These are phyloP conservation scores for Coniochaeta prunicola DNA, from an alignment of 2,329 filamentous ascomycete genomes.

Conservation along the genomic window DNA sequence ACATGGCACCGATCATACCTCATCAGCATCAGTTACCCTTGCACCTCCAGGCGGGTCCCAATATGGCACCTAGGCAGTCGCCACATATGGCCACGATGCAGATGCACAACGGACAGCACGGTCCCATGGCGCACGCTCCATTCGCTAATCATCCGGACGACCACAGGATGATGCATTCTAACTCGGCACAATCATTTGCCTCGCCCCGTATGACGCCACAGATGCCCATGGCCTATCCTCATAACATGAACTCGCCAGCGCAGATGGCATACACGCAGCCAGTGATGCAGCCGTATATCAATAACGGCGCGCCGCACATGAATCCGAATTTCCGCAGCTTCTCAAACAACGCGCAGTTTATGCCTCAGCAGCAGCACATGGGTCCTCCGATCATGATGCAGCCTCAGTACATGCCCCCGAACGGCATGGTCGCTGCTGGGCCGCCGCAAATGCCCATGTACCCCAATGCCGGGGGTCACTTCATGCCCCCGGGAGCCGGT, in stretches of 20 bases:
- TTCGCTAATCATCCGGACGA: constrained; percentile 68
- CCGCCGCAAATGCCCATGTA: constrained; percentile 74
- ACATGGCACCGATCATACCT: constrained; percentile 64
- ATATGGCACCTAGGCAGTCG: constrained; percentile 60
- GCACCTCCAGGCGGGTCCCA: constrained; percentile 68
- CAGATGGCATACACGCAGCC: constrained; percentile 67
- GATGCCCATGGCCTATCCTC: constrained; percentile 61
- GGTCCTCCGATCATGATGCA: constrained; percentile 58
- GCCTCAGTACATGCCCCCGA: constrained; percentile 43
- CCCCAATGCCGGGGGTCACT: constrained; percentile 56
- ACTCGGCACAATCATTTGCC: constrained; percentile 75
- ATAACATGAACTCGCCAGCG: constrained; percentile 59
- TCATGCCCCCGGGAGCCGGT: constrained; percentile 50
- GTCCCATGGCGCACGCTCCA: constrained; percentile 54
- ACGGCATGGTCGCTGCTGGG: constrained; percentile 58
- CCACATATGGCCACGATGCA: constrained; percentile 73
- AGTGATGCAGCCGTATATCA: constrained; percentile 64
- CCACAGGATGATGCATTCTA: constrained; percentile 82
- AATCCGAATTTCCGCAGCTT: constrained; percentile 58
- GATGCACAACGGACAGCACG: constrained; percentile 67
- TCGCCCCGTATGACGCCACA: constrained; percentile 68
- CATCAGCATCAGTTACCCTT: constrained; percentile 81
- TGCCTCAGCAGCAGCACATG: constrained; percentile 64
- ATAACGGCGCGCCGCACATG: constrained; percentile 60
- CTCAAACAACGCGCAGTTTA: constrained; percentile 66